phyloP scores from a whole-genome alignment of 2,329 filamentous ascomycete genomes.

The Fusarium oligoseptatum region DNA sequence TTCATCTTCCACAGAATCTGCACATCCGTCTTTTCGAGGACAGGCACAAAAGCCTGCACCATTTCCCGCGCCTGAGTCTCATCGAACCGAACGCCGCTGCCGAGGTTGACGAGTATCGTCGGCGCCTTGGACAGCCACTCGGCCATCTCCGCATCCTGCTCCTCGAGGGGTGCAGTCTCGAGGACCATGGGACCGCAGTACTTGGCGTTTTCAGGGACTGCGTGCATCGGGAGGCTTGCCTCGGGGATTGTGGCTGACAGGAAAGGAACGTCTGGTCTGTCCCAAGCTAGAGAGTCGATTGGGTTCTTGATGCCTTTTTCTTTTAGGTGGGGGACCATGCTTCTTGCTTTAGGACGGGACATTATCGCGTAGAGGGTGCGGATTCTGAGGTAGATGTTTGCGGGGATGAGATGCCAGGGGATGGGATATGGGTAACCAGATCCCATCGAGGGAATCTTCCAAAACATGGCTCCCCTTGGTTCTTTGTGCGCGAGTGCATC shows the following conservation, averaged over 20 bases:
- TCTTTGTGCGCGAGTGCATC: conserved; percentile 56
- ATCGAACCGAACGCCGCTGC: conserved; percentile 52
- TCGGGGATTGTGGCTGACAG: conserved; percentile 45
- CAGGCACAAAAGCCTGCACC: conserved; percentile 39
- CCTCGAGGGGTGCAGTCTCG: conserved; percentile 49
- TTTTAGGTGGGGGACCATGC: conserved; percentile 51
- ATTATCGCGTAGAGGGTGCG: conserved; percentile 35
- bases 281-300: conserved; percentile 32
- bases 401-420: conserved; percentile 56
- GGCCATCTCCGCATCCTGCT: conserved; percentile 58
- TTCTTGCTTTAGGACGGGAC: conserved; percentile 16
- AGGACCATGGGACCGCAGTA: conserved; percentile 60
- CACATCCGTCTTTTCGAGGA: conserved; percentile 36
- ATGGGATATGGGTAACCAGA: conserved; percentile 61
- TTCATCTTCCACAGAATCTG: conserved; percentile 52
- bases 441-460: conserved; percentile 55
- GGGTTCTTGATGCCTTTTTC: conserved; percentile 42
- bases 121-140: conserved; percentile 56
- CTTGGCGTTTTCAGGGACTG: conserved; percentile 48
- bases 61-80: conserved; percentile 44
- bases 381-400: conserved; percentile 52
- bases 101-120: conserved; percentile 64
- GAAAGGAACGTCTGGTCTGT: conserved; percentile 43
- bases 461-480: conserved; percentile 52
- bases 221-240: conserved; percentile 51